Percentiles rank a stretch among this genome's conserved stretches.
Evolutionary conservation across 345 rosid species (phyloP).

Genomic region (Arabidopsis arenosa): DNA sequence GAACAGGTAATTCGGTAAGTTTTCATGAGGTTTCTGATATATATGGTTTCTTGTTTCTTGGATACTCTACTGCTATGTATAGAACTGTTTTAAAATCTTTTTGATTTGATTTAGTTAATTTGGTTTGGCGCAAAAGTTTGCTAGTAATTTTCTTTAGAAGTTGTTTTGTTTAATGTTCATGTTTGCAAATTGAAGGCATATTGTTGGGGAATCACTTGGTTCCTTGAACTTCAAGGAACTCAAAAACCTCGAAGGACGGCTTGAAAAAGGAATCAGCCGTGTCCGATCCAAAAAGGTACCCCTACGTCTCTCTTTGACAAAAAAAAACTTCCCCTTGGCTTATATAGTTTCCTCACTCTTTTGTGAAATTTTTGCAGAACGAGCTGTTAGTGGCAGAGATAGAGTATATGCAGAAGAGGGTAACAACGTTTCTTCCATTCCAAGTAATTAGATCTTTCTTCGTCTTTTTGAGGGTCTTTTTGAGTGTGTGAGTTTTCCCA

Average conservation of each 20-base stretch:
- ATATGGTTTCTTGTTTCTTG: too few species aligned
- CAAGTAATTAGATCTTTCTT: slow-evolving; percentile 10
- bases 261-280: slow-evolving; percentile 88
- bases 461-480: background rate
- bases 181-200: slow-evolving; percentile 47
- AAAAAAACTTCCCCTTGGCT: background rate
- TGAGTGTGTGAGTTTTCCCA: background rate
- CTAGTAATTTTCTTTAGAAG: background rate
- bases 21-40: background rate
- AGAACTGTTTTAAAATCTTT: too few species aligned
- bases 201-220: slow-evolving; percentile 82
- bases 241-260: slow-evolving; percentile 74
- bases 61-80: too few species aligned
- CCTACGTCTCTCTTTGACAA: background rate
- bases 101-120: too few species aligned
- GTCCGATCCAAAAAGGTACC: slow-evolving; percentile 87
- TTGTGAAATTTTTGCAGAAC: slow-evolving; percentile 51
- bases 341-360: slow-evolving; percentile 25
- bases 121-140: too few species aligned
- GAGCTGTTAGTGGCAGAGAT: slow-evolving; percentile 79
- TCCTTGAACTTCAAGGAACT: slow-evolving; percentile 71
- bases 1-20: slow-evolving; percentile 49
- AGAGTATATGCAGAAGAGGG: slow-evolving; percentile 92
- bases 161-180: slow-evolving; percentile 4
- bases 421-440: slow-evolving; percentile 42